Base-by-base conservation (phyloP, 2,329 filamentous ascomycete genomes). In the Ophiocordyceps camponoti-leonardi region DNA sequence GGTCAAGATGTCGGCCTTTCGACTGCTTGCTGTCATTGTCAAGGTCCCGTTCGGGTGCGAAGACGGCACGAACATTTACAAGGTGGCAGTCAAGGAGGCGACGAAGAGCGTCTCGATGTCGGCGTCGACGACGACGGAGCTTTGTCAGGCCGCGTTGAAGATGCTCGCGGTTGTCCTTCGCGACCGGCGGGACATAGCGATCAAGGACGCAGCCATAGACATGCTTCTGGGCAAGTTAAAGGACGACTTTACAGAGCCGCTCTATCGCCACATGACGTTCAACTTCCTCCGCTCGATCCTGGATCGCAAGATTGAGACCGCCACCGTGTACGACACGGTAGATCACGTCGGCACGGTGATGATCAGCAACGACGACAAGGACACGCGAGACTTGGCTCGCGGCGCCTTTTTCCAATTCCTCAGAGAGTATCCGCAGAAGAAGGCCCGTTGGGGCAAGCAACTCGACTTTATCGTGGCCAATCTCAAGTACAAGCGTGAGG, bases 341-440 rank as follows among this genome's bases (percentile, higher is more conserved):
- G 92, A 98, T 59, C 81, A 87, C 54, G 81, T 94, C 28, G 86
- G 86, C 42, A 81, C 77, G 4, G 83, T 95, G 60, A 96, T 96
- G 88, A 83, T 98, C 47, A 94, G 84, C 41, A 96, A 96, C 58
- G 86, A 94, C 50, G 88, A 93, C 53, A 83, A 83, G 53, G 80
- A 83, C 51, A 90, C 90, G 2, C 77, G 92, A 45, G 86, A 95
- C 59, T 70, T 94, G 35, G 88, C 90, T 14, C 75, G 92, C 47
- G 86, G 86, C 19, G 83, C 86, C 14, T 98, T 93, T 62, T 83
- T 94, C 61, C 86, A 95, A 53, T 98, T 98, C 65, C 68, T 98
- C 46, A 78, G 88, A 52, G 87, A 95, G 45, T 98, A 95, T 57
- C 90, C 92, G 0, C 92, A 96, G 60, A 86, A 83, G 55, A 88